A percentile compares a stretch with the other conserved stretches of the same genome.
phyloP scores from a whole-genome alignment of 257 asterid species.

The Ilex aquifolium region DNA sequence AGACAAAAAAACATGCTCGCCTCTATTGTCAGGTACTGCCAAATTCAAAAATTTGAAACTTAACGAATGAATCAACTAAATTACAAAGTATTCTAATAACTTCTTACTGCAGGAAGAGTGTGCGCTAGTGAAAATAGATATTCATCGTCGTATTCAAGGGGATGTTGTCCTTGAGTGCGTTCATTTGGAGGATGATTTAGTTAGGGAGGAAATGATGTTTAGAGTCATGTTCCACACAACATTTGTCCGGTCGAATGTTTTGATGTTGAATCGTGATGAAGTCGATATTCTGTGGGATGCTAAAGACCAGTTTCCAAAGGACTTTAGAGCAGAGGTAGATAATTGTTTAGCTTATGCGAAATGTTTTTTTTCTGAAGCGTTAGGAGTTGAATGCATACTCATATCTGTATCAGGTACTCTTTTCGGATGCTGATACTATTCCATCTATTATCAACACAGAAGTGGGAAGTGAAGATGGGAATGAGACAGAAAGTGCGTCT shows the following conservation, averaged over 20 bases:
- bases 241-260: conserved; percentile 74
- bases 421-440: conserved; percentile 78
- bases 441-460: conserved; percentile 45
- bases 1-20: conserved; percentile 46
- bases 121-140: conserved; percentile 70
- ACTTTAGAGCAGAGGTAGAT: conserved; percentile 85
- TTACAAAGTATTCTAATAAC: conserved; percentile 20
- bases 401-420: conserved; percentile 73
- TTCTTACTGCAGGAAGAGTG: conserved; percentile 78
- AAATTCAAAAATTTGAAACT: conserved; percentile 20
- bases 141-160: conserved; percentile 73
- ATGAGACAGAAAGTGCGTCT: conserved; percentile 59
- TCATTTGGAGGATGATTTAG: conserved; percentile 81
- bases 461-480: conserved; percentile 56
- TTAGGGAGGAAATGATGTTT: conserved; percentile 81
- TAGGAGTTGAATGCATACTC: conserved; percentile 34
- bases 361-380: conserved; percentile 28
- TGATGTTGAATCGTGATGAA: conserved; percentile 81
- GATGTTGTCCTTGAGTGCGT: conserved; percentile 92
- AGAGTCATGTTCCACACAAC: conserved; percentile 95
- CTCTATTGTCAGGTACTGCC: conserved; percentile 65
- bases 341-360: conserved; percentile 28
- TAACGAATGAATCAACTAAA: conserved; percentile 9
- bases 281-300: conserved; percentile 89
- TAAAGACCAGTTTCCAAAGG: conserved; percentile 71